Evolutionary conservation across 441 rosid species (phyloP), one percentile per base, ranked within the genome.

Genomic region (Syzygium malaccense): DNA sequence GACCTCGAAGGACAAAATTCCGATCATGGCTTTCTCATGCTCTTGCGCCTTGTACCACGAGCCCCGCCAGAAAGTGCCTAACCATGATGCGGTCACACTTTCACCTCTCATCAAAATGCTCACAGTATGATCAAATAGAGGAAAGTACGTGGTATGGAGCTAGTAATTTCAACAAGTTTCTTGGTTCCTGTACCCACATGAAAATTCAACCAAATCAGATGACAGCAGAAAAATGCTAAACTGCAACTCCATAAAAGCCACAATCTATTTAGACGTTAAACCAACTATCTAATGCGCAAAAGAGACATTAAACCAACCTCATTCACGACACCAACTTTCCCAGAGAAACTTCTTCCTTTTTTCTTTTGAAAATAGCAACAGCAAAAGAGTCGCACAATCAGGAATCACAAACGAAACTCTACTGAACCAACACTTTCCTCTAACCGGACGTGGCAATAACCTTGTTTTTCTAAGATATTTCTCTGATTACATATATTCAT

Each of bases 1-100:
- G 87, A 94, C 93, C 90, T 95, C 96, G 79, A 90, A 95, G 37
- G 96, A 94, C 91, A 95, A 88, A 68, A 94, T 92, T 57, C 95
- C 96, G 49, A 94, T 90, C 32, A 37, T 90, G 55, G 86, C 93
- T 91, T 92, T 93, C 20, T 89, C 92, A 11, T 88, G 60, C 89
- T 93, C 93, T 14, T 89, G 86, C 9, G 89, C 86, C 57, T 87
- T 90, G 85, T 89, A 92, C 92, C 89, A 48, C 1, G 94, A 88
- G 87, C 79, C 91, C 94, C 91, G 58, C 93, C 94, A 85, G 54
- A 92, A 90, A 89, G 86, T 90, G 60, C 93, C 90, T 79, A 95
- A 91, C 96, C 96, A 94, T 3, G 95, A 92, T 41, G 94, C 94
- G 14, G 58, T 86, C 78, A 89, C 93, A 91, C 89, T 93, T 55